These are phyloP conservation scores for Penicillium olsonii DNA, from an alignment of 2,329 filamentous ascomycete species.

Conservation along the genomic window DNA sequence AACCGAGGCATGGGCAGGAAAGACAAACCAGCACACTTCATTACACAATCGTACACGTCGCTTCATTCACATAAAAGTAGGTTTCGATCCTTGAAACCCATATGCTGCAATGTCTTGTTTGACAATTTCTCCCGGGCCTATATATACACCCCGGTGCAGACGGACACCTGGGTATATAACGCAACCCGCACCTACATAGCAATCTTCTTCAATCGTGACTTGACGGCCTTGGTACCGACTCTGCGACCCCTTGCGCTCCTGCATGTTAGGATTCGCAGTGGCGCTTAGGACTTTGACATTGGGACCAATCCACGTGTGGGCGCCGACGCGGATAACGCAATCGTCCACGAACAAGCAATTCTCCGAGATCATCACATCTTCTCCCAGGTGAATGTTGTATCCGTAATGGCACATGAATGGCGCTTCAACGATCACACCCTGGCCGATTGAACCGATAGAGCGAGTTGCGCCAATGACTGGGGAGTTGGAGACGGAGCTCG, in stretches of 20 bases:
- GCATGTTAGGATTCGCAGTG: conserved; percentile 70
- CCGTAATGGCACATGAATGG: conserved; percentile 95
- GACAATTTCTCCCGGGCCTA: conserved; percentile 48
- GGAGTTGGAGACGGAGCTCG: conserved; percentile 39
- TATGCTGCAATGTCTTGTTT: conserved; percentile 45
- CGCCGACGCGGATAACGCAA: conserved; percentile 78
- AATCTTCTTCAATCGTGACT: conserved; percentile 75
- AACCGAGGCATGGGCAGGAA: neutral
- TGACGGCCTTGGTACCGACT: conserved; percentile 69
- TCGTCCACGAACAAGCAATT: conserved; percentile 86
- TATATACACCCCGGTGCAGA: conserved; percentile 45
- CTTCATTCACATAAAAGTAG: conserved; percentile 40
- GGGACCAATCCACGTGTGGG: conserved; percentile 68
- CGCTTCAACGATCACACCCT: conserved; percentile 75
- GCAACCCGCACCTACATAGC: conserved; percentile 64
- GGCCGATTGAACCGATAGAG: conserved; percentile 66
- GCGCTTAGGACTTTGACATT: conserved; percentile 85
- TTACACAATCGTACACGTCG: conserved; percentile 4
- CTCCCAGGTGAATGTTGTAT: conserved; percentile 87
- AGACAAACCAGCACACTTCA: neutral
- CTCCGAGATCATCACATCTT: conserved; percentile 78
- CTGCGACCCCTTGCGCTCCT: conserved; percentile 70
- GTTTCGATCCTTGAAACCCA: conserved; percentile 44
- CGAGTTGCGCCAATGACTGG: conserved; percentile 56
- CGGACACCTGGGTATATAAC: conserved; percentile 56